Evolutionary conservation across 345 rosid species (phyloP).

Genomic region (Arabidopsis arenosa): DNA sequence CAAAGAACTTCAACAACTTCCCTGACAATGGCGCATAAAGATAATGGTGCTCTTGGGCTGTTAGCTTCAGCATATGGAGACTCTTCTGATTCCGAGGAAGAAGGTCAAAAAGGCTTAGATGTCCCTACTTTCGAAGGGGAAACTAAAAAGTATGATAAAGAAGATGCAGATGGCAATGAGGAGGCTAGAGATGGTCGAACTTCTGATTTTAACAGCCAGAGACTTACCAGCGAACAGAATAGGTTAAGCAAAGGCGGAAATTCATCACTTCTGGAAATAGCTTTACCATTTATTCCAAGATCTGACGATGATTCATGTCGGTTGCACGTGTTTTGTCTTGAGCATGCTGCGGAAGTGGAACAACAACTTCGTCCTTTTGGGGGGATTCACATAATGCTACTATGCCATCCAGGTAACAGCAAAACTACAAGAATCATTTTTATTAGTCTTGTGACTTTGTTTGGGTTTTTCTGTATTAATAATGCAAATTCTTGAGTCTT

Average conservation of each 20-base stretch:
- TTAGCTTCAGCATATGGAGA: slow-evolving; percentile 84
- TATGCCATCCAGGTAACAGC: slow-evolving; percentile 86
- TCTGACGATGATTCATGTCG: slow-evolving; percentile 81
- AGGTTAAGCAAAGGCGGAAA: slow-evolving; percentile 46
- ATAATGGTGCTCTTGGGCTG: slow-evolving; percentile 74
- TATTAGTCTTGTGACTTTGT: not conserved
- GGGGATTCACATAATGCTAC: slow-evolving; percentile 75
- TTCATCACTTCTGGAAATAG: slow-evolving; percentile 43
- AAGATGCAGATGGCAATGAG: slow-evolving; percentile 37
- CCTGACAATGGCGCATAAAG: slow-evolving; percentile 38
- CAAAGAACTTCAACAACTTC: slow-evolving; percentile 48
- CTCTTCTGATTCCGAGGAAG: slow-evolving; percentile 94
- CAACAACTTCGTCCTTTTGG: slow-evolving; percentile 79
- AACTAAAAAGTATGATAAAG: slow-evolving; percentile 41
- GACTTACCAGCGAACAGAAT: slow-evolving; percentile 45
- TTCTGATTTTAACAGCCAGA: slow-evolving; percentile 46
- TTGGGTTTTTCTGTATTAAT: not conserved
- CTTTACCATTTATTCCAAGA: slow-evolving; percentile 50
- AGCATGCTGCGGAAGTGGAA: slow-evolving; percentile 94
- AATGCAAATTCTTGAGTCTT: slow-evolving; percentile 24
- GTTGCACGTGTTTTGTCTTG: slow-evolving; percentile 92
- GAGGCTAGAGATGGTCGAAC: slow-evolving; percentile 48
- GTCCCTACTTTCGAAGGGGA: slow-evolving; percentile 43
- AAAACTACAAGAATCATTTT: slow-evolving; percentile 9
- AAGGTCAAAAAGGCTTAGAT: slow-evolving; percentile 47